Base-by-base conservation (phyloP, 306 rosid species). In the Acacia crassicarpa region DNA sequence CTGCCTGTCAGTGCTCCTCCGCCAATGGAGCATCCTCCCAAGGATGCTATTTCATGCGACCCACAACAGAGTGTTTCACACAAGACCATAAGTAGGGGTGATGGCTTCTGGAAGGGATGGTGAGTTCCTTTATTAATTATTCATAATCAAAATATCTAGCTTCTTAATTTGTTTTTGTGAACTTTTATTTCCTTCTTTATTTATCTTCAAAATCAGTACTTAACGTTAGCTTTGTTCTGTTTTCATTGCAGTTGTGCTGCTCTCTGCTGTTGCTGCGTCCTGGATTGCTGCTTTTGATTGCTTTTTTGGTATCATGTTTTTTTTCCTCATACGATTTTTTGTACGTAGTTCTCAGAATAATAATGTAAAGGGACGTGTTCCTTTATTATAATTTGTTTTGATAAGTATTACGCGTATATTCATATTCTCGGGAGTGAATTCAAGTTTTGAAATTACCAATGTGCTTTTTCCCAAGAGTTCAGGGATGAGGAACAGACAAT, bases 181-280 rank as follows among this genome's bases (percentile, higher is more conserved):
- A 32, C 33, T 6, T 2, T 19, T 33, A 2, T 66, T 16, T 45
- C 22, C 1, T 63, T 66, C 22, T 14, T 4, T 16, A 49, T 33
- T 61, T 23, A 2, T 61, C 16, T 10, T 25, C 44, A 33, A 66
- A 66, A 2, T 4, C 14, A 59, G 61, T 54, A 4, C 35, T 4
- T 84, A 65, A 65, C 4, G 14, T 49, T 49, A 14, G 8, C 53
- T 46, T 46, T 46, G 4, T 49, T 49, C 56, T 49, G 56, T 49
- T 16, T 16, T 49, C n/a, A 49, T 49, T 49, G 78, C 88, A 87
- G 93, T 84, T 86, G 86, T 86, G 93, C 93, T 80, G 91, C 84
- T 70, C 4, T 90, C 43, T 89, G 93, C 63, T 89, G 93, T 79
- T 87, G 93, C 45, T 89, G 93, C 74, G 91, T 81, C 25, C 15